Conservation (phyloP, 768 basidiomycete species). For the Kwoniella mangroviensis region DNA sequence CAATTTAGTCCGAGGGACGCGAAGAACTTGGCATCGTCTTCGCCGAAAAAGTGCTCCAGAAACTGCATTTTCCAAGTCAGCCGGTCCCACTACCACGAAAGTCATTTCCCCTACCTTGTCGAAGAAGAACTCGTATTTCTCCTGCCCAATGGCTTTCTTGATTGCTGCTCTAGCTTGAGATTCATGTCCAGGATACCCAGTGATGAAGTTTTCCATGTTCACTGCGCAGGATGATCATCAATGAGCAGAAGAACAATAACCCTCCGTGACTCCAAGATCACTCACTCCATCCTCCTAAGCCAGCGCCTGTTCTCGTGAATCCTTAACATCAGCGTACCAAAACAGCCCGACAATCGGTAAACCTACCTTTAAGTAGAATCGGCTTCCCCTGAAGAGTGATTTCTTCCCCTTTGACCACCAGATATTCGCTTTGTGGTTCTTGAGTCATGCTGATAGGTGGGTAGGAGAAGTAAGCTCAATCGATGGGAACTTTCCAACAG, state of each 20-base stretch:
- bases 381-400: constrained; percentile 29
- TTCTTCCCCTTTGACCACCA: constrained; percentile 25
- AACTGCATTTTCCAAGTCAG: constrained; percentile 61
- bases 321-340: constrained; percentile 38
- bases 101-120: constrained; percentile 67
- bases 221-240: constrained; percentile 47
- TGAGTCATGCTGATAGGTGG: background rate
- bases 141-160: constrained; percentile 68
- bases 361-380: constrained; percentile 31
- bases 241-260: background rate
- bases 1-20: constrained; percentile 78
- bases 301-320: constrained; percentile 66
- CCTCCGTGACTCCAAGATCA: constrained; percentile 4
- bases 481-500: too few species aligned
- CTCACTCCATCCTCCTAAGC: constrained; percentile 75
- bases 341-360: constrained; percentile 37
- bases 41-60: constrained; percentile 80
- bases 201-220: constrained; percentile 67
- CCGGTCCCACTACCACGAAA: background rate
- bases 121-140: constrained; percentile 75
- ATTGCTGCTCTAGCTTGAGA: constrained; percentile 72
- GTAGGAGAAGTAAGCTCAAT: background rate
- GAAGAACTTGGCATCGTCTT: constrained; percentile 75
- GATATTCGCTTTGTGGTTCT: background rate
- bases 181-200: constrained; percentile 80